Evolutionary conservation across 768 basidiomycete species (phyloP).

Genomic region (Macrolepiota dolichaula): DNA sequence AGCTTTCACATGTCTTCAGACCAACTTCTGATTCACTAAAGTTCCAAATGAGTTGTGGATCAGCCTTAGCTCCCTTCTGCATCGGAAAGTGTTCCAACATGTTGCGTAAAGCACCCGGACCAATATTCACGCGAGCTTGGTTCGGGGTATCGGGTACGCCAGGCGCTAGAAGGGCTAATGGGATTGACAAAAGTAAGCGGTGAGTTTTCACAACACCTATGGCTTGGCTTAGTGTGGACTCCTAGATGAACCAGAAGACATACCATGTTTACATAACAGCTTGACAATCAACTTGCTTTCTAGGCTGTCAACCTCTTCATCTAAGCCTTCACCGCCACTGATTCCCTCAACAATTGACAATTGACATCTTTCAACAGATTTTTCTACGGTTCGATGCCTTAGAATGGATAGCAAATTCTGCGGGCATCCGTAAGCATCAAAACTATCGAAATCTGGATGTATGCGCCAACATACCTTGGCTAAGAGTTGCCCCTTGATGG

Average conservation of each 20-base stretch:
- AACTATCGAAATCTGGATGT: not conserved
- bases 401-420: slow-evolving; percentile 72
- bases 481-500: slow-evolving; percentile 62
- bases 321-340: slow-evolving; percentile 28
- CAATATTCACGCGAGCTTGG: slow-evolving; percentile 68
- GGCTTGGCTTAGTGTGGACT: not conserved
- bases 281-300: slow-evolving; percentile 73
- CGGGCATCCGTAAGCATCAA: not conserved
- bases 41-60: slow-evolving; percentile 81
- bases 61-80: slow-evolving; percentile 57
- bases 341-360: slow-evolving; percentile 60
- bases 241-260: slow-evolving; percentile 11
- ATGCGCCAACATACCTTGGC: slow-evolving; percentile 49
- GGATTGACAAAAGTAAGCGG: slow-evolving; percentile 57
- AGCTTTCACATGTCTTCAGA: slow-evolving; percentile 65
- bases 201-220: slow-evolving; percentile 85
- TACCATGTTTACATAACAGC: slow-evolving; percentile 83
- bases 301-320: slow-evolving; percentile 53
- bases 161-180: slow-evolving; percentile 61
- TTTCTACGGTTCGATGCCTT: slow-evolving; percentile 72
- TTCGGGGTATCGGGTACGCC: slow-evolving; percentile 52
- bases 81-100: slow-evolving; percentile 81
- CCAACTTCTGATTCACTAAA: slow-evolving; percentile 67
- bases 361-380: slow-evolving; percentile 74
- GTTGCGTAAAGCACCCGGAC: slow-evolving; percentile 69